A percentile compares a stretch with the other conserved stretches of the same genome.
phyloP scores from a whole-genome alignment of 768 basidiomycete species.

The Suillus occidentalis region DNA sequence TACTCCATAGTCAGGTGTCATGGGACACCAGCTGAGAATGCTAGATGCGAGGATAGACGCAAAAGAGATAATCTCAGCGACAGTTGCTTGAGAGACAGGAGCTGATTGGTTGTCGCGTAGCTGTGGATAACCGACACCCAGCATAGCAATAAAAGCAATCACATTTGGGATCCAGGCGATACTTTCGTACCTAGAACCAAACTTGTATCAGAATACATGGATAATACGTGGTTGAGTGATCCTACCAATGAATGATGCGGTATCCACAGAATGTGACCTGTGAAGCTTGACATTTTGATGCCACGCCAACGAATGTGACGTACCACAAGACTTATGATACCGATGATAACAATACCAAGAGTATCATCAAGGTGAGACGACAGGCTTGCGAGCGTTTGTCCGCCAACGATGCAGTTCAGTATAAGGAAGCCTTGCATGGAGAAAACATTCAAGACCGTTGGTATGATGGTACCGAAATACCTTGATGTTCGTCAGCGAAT shows the following conservation, averaged over 20 bases:
- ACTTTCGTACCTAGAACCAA: constrained; percentile 61
- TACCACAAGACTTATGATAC: constrained; percentile 32
- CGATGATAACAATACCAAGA: constrained; percentile 34
- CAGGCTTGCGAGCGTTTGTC: constrained; percentile 57
- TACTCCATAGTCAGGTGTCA: constrained; percentile 50
- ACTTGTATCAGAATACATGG: background rate
- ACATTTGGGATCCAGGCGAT: constrained; percentile 77
- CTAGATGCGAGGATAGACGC: constrained; percentile 45
- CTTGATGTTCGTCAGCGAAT: constrained; percentile 23
- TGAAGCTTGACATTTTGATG: background rate
- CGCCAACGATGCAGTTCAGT: constrained; percentile 61
- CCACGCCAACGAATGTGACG: constrained; percentile 7
- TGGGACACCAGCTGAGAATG: constrained; percentile 42
- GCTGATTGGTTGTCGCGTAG: constrained; percentile 42
- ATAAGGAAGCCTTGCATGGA: constrained; percentile 57
- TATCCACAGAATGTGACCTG: constrained; percentile 67
- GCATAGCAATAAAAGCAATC: constrained; percentile 63
- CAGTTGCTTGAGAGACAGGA: constrained; percentile 36
- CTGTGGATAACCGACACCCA: constrained; percentile 70
- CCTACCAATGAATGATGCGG: constrained; percentile 57
- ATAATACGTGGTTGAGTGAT: background rate
- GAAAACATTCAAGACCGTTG: constrained; percentile 49
- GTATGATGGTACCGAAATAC: constrained; percentile 39
- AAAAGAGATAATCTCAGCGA: constrained; percentile 41
- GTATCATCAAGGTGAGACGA: constrained; percentile 31